Base-by-base conservation (phyloP, 768 basidiomycete genomes). In the Lanmaoa pseudosensibilis region DNA sequence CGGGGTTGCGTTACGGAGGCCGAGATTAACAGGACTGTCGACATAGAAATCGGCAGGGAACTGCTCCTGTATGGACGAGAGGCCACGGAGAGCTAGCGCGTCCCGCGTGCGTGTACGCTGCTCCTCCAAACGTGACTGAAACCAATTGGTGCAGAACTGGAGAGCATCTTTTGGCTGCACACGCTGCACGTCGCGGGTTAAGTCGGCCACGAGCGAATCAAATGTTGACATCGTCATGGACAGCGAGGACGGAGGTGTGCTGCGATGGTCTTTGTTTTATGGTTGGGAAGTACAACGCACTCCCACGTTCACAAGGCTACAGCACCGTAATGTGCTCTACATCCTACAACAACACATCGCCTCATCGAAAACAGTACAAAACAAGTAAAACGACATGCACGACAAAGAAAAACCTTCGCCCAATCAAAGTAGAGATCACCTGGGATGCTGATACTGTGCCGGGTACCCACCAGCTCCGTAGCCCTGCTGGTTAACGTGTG, bases 101-200 rank as follows among this genome's bases (percentile, higher is more conserved):
- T 90, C 85, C 61, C 92, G 81, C 23, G 82, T 84, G 59, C 87
- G 82, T 43, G 83, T 80, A 54, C 93, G 81, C 67, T 95, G 93
- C 67, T 93, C 90, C 61, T 93, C 89, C 48, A 95, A 79, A 53
- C 91, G 84, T 58, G 82, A 80, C 70, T 94, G 90, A 74, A 98
- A 98, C 94, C 94, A 98, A 66, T 87, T 93, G 46, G 95, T 86
- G 66, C 89, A 92, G 73, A 89, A 94, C 74, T 98, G 96, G 45
- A 97, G 86, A 5, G 88, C 84, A 68, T 98, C 96, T 65, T 83
- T 86, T 21, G 96, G 94, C 70, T 94, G 91, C 5, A 84, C 91
- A 61, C 90, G 87, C 41, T 90, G 80, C 41, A 83, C 84, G 71
- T 96, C 95, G 69, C 92, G 86, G 62, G 90, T 87, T 52, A 98